These are phyloP conservation scores for Cyamopsis tetragonoloba DNA, from an alignment of 306 rosid genomes.

Conservation along the genomic window DNA sequence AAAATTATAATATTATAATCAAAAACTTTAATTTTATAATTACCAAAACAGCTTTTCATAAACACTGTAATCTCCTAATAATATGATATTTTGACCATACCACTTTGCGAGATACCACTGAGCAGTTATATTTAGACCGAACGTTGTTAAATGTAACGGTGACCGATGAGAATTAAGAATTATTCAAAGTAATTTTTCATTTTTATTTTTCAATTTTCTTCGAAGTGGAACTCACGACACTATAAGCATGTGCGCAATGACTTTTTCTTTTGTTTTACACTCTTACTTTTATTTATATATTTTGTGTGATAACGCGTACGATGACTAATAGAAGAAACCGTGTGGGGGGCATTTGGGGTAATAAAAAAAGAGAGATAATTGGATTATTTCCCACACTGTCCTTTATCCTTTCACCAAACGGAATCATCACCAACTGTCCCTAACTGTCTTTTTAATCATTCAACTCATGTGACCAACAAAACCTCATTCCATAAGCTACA, in stretches of 20 bases:
- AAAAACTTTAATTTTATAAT: no score
- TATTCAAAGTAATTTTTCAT: no score
- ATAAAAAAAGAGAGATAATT: neutral
- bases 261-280: neutral
- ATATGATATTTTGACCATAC: no score
- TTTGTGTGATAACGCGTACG: neutral
- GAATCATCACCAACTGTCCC: neutral
- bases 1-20: no score
- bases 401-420: conserved; percentile 28
- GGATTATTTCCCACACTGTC: neutral
- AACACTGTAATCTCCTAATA: no score
- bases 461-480: conserved; percentile 9
- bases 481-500: conserved; percentile 1
- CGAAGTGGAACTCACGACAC: conserved; percentile 20
- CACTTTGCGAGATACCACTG: no score
- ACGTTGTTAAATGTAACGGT: no score
- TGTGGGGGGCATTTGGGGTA: conserved; percentile 16
- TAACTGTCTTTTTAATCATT: conserved; percentile 24
- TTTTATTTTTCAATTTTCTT: neutral
- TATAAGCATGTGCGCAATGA: neutral
- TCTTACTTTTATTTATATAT: neutral
- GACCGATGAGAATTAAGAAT: no score
- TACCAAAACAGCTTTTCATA: no score
- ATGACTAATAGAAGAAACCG: conserved; percentile 28
- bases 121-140: no score